phyloP scores from a whole-genome alignment of 352 stramenopile genomes.

The Phytophthora hibernalis region DNA sequence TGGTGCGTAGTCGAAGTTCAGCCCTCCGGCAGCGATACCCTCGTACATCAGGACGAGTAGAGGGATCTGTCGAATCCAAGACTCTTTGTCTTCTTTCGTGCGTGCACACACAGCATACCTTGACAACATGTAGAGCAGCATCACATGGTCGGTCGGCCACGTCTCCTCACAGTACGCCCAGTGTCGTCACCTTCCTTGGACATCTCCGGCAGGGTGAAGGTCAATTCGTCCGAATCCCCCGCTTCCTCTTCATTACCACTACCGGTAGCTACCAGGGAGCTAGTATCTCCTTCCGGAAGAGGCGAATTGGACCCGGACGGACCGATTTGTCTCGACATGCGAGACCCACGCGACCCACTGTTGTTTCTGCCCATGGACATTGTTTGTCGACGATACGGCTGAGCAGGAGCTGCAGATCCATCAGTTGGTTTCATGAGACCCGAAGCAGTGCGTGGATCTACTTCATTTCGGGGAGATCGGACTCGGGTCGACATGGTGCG shows the following conservation, averaged over 20 bases:
- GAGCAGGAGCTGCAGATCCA: slow-evolving; percentile 9
- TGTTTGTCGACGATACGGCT: slow-evolving; percentile 33
- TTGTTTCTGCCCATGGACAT: slow-evolving; percentile 27
- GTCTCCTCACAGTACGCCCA: slow-evolving; percentile 52
- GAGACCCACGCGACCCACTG: slow-evolving; percentile 2
- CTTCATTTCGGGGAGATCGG: slow-evolving; percentile 19
- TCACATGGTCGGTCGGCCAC: slow-evolving; percentile 62
- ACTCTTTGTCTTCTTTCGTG: slow-evolving; percentile 87
- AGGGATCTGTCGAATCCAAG: slow-evolving; percentile 94
- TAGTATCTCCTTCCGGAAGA: slow-evolving; percentile 12
- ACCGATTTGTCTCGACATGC: slow-evolving; percentile 9
- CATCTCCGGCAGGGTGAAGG: slow-evolving; percentile 58
- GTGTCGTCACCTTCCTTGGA: slow-evolving; percentile 57
- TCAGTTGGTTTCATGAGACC: slow-evolving; percentile 2
- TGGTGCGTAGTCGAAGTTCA: slow-evolving; percentile 75
- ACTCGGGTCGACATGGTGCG: slow-evolving; percentile 15
- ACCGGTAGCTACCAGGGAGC: background rate
- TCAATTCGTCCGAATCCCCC: slow-evolving; percentile 59
- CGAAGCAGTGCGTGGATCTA: background rate
- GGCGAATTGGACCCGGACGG: slow-evolving; percentile 5
- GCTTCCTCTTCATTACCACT: slow-evolving; percentile 7
- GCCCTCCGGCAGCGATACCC: slow-evolving; percentile 57
- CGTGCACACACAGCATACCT: slow-evolving; percentile 56
- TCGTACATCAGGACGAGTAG: slow-evolving; percentile 92
- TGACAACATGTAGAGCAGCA: slow-evolving; percentile 65